Percentiles rank a stretch among this genome's conserved stretches.
Evolutionary conservation across 768 basidiomycete species (phyloP).

Genomic region (Trametes coccinea): DNA sequence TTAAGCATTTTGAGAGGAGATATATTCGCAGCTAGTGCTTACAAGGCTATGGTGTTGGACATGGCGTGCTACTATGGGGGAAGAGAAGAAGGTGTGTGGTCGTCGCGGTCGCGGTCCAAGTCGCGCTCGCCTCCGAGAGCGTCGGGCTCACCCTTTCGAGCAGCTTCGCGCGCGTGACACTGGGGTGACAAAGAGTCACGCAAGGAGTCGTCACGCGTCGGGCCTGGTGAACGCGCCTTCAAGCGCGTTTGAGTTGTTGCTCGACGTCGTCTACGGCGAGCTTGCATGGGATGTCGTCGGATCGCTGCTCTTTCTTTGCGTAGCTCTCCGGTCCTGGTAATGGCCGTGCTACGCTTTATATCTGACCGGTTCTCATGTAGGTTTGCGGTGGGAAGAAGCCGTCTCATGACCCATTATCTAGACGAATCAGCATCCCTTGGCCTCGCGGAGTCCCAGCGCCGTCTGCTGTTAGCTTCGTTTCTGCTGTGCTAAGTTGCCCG

Average conservation of each 20-base stretch:
- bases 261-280: too few species aligned
- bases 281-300: too few species aligned
- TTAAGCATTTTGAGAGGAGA: not conserved
- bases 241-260: too few species aligned
- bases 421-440: not conserved
- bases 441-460: not conserved
- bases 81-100: not conserved
- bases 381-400: not conserved
- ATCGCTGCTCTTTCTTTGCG: too few species aligned
- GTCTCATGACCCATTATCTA: not conserved
- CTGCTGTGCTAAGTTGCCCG: too few species aligned
- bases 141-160: not conserved
- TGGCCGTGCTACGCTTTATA: too few species aligned
- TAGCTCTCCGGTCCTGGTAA: too few species aligned
- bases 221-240: too few species aligned
- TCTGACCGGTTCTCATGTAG: too few species aligned
- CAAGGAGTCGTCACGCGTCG: too few species aligned
- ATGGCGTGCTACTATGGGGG: constrained; percentile 27
- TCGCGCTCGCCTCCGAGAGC: not conserved
- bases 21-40: constrained; percentile 20
- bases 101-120: not conserved
- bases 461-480: not conserved
- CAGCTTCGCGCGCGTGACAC: not conserved
- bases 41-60: constrained; percentile 57
- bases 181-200: not conserved